phyloP scores from a whole-genome alignment of 768 basidiomycete genomes.

The Porphyrellus cyaneotinctus region DNA sequence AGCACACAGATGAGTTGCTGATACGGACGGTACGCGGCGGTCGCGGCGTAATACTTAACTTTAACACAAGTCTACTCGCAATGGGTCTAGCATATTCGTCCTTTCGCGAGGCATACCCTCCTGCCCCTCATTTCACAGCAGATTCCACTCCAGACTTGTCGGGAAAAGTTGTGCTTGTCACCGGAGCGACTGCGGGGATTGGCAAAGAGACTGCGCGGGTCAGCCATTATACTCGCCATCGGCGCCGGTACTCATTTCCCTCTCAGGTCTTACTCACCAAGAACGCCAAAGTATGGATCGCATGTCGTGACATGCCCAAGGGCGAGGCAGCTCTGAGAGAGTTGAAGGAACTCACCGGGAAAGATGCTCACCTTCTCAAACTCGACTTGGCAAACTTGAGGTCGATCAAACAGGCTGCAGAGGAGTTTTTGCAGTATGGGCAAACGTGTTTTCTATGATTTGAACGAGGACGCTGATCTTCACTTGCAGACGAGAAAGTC shows the following conservation, averaged over 20 bases:
- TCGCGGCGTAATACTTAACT: too few relatives aligned
- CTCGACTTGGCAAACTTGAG: constrained; percentile 34
- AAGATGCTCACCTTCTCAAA: constrained; percentile 25
- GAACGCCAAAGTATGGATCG: constrained; percentile 43
- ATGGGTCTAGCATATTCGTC: too few relatives aligned
- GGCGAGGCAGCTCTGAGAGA: constrained; percentile 37
- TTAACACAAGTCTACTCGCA: too few relatives aligned
- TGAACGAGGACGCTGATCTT: constrained; percentile 26
- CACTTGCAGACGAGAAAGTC: constrained; percentile 3
- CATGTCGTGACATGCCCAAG: constrained; percentile 38
- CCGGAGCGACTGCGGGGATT: constrained; percentile 8
- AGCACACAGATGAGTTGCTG: too few relatives aligned
- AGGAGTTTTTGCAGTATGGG: constrained; percentile 28
- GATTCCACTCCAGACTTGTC: constrained; percentile 3
- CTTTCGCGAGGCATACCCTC: too few relatives aligned
- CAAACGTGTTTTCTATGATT: constrained; percentile 21
- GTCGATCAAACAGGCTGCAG: constrained; percentile 27
- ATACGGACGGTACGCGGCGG: too few relatives aligned
- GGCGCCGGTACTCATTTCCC: not conserved
- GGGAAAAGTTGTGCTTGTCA: constrained; percentile 10
- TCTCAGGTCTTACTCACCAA: constrained; percentile 8
- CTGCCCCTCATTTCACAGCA: too few relatives aligned
- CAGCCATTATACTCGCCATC: not conserved
- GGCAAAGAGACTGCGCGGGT: constrained; percentile 13
- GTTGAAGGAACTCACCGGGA: constrained; percentile 35